Conservation (phyloP, 148 eudicot species). For the Chenopodium quinoa region DNA sequence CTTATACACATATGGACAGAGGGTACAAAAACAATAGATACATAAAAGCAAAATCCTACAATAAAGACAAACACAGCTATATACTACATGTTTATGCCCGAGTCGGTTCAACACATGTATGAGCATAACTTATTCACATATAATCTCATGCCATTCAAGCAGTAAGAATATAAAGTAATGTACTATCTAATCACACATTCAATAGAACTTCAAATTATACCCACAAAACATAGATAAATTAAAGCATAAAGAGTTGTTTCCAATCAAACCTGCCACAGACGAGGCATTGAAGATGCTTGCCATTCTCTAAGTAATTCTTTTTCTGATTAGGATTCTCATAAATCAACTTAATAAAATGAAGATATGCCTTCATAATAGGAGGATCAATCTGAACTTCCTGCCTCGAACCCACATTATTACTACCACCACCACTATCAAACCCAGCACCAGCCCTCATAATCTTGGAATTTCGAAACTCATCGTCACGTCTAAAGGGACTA, state of each 20-base stretch:
- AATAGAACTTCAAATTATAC: neutral
- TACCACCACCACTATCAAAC: constrained; percentile 8
- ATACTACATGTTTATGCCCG: no score
- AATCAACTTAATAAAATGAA: constrained; percentile 55
- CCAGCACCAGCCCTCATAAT: constrained; percentile 37
- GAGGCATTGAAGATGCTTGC: constrained; percentile 67
- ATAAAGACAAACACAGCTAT: neutral
- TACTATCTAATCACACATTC: neutral
- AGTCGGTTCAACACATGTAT: neutral
- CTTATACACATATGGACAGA: no score
- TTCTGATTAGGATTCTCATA: constrained; percentile 55
- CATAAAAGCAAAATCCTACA: neutral
- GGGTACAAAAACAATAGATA: no score
- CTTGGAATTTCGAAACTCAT: constrained; percentile 48
- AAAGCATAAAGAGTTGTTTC: neutral
- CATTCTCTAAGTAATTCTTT: constrained; percentile 69
- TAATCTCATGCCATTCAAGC: neutral
- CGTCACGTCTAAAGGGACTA: constrained; percentile 36
- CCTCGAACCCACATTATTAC: constrained; percentile 31
- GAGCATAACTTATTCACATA: neutral
- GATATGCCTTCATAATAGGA: constrained; percentile 61
- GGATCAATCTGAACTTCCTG: constrained; percentile 62
- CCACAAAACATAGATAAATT: neutral
- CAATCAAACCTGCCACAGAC: constrained; percentile 72
- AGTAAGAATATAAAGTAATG: no score